phyloP scores from a whole-genome alignment of 1,284 basidiomycete species.

The Puccinia sorghi region DNA sequence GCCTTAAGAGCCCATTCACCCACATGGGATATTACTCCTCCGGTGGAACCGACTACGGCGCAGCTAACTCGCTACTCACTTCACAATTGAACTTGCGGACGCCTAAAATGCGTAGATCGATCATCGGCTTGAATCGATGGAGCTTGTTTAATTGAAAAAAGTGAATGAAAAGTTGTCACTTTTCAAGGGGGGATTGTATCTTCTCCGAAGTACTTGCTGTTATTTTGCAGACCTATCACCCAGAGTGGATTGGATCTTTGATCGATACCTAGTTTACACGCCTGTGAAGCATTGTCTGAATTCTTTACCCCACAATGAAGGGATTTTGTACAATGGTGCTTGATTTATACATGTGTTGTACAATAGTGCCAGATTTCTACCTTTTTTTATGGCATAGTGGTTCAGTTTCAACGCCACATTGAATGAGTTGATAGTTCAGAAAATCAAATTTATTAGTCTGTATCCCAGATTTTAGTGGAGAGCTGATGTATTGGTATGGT shows the following conservation, averaged over 20 bases:
- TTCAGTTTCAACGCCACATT: neutral
- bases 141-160: neutral
- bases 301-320: neutral
- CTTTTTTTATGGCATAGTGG: neutral
- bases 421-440: neutral
- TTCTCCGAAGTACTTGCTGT: neutral
- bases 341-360: neutral
- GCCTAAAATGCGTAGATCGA: constrained; percentile 1
- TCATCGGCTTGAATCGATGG: constrained; percentile 22
- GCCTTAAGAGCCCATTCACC: neutral
- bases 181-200: neutral
- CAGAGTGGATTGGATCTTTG: neutral
- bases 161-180: neutral
- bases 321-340: neutral
- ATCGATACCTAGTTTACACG: neutral
- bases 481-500: too few relatives aligned
- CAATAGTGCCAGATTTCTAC: neutral
- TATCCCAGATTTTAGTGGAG: too few relatives aligned
- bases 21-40: constrained; percentile 6
- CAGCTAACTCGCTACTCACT: neutral
- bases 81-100: constrained; percentile 4
- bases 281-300: neutral
- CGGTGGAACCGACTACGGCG: neutral
- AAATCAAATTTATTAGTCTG: too few relatives aligned
- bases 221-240: neutral